Base-by-base conservation (phyloP, 169 alveolate genomes). In the Plasmodium inui region DNA sequence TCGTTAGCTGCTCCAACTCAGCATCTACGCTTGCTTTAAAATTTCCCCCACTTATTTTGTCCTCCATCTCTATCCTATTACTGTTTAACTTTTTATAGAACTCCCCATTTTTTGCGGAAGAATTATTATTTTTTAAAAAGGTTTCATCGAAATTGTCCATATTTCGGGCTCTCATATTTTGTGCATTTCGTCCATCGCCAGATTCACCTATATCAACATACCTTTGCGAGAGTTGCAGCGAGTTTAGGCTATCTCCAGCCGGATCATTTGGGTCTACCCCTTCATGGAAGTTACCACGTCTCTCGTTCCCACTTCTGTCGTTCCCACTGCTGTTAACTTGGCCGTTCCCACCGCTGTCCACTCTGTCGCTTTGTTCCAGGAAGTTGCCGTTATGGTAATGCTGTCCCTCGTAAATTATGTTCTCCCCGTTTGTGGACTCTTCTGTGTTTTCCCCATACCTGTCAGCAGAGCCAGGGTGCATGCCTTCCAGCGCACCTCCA, bases 21-120 rank as follows among this genome's bases (percentile, higher is more conserved):
- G 26, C 41, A 28, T 82, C 79, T 30, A 14, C 41, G 41, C 71
- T 57, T 57, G 39, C 37, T 28, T 50, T 32, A 17, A 30, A 50
- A 55, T 82, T 44, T 6, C 37, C 70, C 41, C 41, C 79, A 12
- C n/a, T 32, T 2, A 57, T 28, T 22, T 50, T 50, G 6, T 57
- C 79, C 39, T 37, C 37, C 19, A 5, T 55, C 41, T 22, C 89
- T 57, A 9, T 17, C 19, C 28, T 2, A 57, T 53, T 53, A 50
- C 71, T 82, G 61, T 82, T 55, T 55, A 30, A 4, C 55, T 55
- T 82, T 30, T 53, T 41, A 26, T 82, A 28, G 10, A 41, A 53
- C 26, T 82, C 55, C 44, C 10, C 22, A 44, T 82, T 82, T 82
- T 57, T 82, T 57, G 44, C 2, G 32, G 89, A 82, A n/a, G 89